These are phyloP conservation scores for Lachnellula hyalina DNA, from an alignment of 2,329 filamentous ascomycete genomes.

Conservation along the genomic window DNA sequence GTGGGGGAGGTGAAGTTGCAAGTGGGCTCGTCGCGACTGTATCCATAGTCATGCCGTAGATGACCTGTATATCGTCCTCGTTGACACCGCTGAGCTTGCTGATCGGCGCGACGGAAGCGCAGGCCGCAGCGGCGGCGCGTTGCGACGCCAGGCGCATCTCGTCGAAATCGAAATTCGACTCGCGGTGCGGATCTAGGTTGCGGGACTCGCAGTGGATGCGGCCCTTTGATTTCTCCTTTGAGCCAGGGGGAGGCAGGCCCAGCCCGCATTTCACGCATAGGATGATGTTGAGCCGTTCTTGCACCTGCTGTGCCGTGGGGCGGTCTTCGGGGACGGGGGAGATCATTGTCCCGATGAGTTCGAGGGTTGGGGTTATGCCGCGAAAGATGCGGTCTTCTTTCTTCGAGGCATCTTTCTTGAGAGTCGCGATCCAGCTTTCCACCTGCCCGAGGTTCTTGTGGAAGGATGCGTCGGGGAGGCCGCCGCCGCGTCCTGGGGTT, in stretches of 20 bases:
- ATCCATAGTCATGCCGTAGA: slow-evolving; percentile 15
- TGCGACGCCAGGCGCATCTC: slow-evolving; percentile 27
- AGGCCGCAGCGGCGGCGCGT: slow-evolving; percentile 28
- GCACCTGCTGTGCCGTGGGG: slow-evolving; percentile 48
- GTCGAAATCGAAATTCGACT: slow-evolving; percentile 26
- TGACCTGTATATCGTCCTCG: slow-evolving; percentile 10
- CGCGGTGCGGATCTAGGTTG: slow-evolving; percentile 5
- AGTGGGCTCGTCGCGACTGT: slow-evolving; percentile 3
- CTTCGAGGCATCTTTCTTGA: slow-evolving; percentile 53
- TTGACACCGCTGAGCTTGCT: slow-evolving; percentile 15
- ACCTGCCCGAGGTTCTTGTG: slow-evolving; percentile 66
- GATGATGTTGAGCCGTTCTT: slow-evolving; percentile 47
- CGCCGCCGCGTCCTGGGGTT: slow-evolving; percentile 44
- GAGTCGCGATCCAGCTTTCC: slow-evolving; percentile 58
- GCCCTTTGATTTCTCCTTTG: slow-evolving; percentile 1
- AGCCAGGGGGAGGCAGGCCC: slow-evolving; percentile 1
- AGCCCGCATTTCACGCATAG: slow-evolving; percentile 34
- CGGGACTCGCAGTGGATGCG: slow-evolving; percentile 25
- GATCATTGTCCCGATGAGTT: slow-evolving; percentile 51
- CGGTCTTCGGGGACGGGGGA: slow-evolving; percentile 46
- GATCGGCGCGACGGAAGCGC: slow-evolving; percentile 15
- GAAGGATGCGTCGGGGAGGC: slow-evolving; percentile 62
- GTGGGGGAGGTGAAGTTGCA: background rate
- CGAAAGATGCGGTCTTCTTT: slow-evolving; percentile 42
- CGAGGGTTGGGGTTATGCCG: slow-evolving; percentile 48